These are phyloP conservation scores for Nymphaea thermarum DNA, from an alignment of 164 flowering plant genomes.

Conservation along the genomic window DNA sequence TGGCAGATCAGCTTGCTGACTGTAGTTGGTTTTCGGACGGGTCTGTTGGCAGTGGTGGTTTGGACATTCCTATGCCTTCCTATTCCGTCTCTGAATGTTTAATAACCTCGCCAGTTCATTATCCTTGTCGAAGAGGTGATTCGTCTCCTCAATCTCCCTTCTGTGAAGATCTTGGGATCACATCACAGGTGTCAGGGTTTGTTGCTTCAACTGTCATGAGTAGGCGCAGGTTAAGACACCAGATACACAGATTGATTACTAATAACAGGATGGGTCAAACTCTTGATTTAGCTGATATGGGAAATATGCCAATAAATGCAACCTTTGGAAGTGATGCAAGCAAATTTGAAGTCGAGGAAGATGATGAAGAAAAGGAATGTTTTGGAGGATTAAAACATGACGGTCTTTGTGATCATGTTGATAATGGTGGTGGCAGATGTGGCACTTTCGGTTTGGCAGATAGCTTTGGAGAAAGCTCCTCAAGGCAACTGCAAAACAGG, in stretches of 20 bases:
- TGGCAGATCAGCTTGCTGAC: constrained; percentile 19
- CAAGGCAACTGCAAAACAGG: neutral
- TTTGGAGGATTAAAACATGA: constrained; percentile 13
- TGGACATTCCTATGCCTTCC: neutral
- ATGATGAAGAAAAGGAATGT: constrained; percentile 16
- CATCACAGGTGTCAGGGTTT: constrained; percentile 45
- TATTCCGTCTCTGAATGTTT: constrained; percentile 11
- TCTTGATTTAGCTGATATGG: constrained; percentile 11
- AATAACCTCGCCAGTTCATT: constrained; percentile 27
- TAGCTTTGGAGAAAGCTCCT: neutral
- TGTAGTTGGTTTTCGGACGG: constrained; percentile 17
- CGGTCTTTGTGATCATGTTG: constrained; percentile 8
- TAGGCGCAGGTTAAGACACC: constrained; percentile 64
- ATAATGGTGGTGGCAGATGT: constrained; percentile 21
- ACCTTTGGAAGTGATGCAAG: constrained; percentile 13
- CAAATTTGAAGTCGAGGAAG: constrained; percentile 21
- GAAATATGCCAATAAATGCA: constrained; percentile 15
- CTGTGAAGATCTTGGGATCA: constrained; percentile 23
- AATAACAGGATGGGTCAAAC: constrained; percentile 27
- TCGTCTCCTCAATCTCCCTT: constrained; percentile 35
- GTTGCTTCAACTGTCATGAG: constrained; percentile 66
- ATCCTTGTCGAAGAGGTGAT: constrained; percentile 17
- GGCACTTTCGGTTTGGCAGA: constrained; percentile 2
- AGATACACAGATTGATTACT: constrained; percentile 40
- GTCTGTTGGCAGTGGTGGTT: constrained; percentile 19